phyloP scores from a whole-genome alignment of 1,284 basidiomycete genomes.

The Cutaneotrichosporon cavernicola region DNA sequence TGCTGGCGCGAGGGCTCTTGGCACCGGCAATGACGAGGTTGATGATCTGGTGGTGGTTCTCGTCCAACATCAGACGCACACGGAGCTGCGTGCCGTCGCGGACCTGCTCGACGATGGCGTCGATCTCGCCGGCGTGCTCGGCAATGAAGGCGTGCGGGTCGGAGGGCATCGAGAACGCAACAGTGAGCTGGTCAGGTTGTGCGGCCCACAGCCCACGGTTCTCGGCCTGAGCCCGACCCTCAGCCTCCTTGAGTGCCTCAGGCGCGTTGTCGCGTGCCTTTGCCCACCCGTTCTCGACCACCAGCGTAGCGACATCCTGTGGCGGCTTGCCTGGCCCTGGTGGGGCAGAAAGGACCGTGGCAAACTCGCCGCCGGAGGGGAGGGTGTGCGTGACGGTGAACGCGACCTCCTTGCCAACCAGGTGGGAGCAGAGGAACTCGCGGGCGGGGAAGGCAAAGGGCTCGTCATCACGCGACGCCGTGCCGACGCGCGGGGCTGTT shows the following conservation, averaged over 20 bases:
- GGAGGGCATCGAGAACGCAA: conserved; percentile 83
- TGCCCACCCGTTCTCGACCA: conserved; percentile 84
- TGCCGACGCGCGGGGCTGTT: conserved; percentile 75
- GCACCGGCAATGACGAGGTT: conserved; percentile 73
- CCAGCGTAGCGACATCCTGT: conserved; percentile 70
- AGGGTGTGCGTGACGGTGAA: conserved; percentile 51
- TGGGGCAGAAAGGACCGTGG: conserved; percentile 48
- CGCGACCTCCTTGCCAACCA: conserved; percentile 77
- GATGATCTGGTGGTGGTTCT: conserved; percentile 67
- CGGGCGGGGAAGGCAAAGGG: conserved; percentile 89
- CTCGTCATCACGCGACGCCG: conserved; percentile 80
- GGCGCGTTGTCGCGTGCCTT: conserved; percentile 82
- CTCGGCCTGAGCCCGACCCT: conserved; percentile 72
- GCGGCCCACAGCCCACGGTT: conserved; percentile 80
- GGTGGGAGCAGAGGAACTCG: conserved; percentile 79
- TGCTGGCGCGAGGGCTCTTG: conserved; percentile 67
- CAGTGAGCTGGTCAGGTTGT: conserved; percentile 70
- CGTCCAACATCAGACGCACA: conserved; percentile 80
- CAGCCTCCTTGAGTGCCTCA: conserved; percentile 59
- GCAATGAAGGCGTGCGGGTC: conserved; percentile 85
- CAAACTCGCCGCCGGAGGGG: conserved; percentile 48
- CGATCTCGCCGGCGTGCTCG: conserved; percentile 84
- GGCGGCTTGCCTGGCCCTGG: conserved; percentile 51
- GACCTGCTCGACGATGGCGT: conserved; percentile 91
- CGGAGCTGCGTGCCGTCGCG: conserved; percentile 89